phyloP scores from a whole-genome alignment of 225 moss, liverwort and hornwort species.

The Physcomitrium patens region DNA sequence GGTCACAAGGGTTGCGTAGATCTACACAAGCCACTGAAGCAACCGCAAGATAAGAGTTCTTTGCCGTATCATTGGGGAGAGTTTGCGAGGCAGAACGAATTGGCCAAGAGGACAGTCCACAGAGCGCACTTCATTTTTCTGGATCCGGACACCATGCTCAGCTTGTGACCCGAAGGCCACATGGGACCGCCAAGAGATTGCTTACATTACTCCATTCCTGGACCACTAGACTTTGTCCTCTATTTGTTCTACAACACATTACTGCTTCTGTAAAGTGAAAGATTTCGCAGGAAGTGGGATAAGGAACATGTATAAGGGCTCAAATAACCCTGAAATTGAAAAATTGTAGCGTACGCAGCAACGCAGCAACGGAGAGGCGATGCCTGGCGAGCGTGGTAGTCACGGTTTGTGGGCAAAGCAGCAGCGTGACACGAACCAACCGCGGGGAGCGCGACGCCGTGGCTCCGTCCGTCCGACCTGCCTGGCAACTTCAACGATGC shows the following conservation, averaged over 20 bases:
- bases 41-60: slow-evolving; percentile 31
- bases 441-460: no score
- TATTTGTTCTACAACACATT: slow-evolving; percentile 46
- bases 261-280: slow-evolving; percentile 25
- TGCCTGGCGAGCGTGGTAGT: no score
- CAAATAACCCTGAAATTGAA: no score
- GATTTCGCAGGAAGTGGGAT: no score
- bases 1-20: slow-evolving; percentile 47
- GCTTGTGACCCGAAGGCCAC: slow-evolving; percentile 52
- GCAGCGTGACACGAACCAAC: no score
- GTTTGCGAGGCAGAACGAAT: slow-evolving; percentile 51
- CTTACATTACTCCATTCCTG: slow-evolving; percentile 60
- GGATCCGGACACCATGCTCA: slow-evolving; percentile 54
- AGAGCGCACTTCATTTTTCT: slow-evolving; percentile 48
- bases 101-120: slow-evolving; percentile 40
- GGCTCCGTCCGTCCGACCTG: no score
- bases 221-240: slow-evolving; percentile 50
- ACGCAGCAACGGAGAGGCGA: no score
- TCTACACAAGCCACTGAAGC: slow-evolving; percentile 37
- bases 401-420: no score
- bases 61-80: slow-evolving; percentile 58
- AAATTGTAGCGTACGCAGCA: no score
- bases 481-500: no score
- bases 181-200: slow-evolving; percentile 45
- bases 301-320: no score